Percentiles rank a stretch among this genome's conserved stretches.
Conservation (phyloP, 805 yeast genomes). For the Cyberlindnera galapagoensis region DNA sequence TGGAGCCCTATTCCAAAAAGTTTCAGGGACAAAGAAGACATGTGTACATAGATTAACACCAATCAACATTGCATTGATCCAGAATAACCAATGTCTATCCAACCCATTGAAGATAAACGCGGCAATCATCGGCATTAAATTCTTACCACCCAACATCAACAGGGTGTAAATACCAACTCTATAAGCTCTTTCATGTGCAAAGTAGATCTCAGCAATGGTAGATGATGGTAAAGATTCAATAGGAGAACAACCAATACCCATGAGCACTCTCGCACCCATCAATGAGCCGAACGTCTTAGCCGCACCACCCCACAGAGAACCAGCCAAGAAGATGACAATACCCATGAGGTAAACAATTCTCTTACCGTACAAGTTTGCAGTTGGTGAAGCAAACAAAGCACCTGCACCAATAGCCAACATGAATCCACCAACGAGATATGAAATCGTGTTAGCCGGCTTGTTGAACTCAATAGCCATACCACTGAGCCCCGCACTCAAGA, state of each 20-base stretch:
- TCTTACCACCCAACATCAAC: too few species aligned
- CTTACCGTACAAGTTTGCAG: conserved; percentile 52
- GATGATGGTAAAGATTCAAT: conserved; percentile 55
- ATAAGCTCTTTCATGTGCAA: conserved; percentile 56
- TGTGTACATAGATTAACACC: too few species aligned
- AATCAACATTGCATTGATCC: too few species aligned
- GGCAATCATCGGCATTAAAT: too few species aligned
- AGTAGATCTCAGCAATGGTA: conserved; percentile 55
- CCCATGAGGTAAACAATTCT: conserved; percentile 48
- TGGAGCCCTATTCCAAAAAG: too few species aligned
- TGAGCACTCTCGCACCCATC: conserved; percentile 50
- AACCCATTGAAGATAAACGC: too few species aligned
- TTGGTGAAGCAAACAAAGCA: conserved; percentile 49
- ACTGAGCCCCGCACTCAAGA: conserved; percentile 51
- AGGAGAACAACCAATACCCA: conserved; percentile 57
- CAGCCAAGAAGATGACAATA: conserved; percentile 41
- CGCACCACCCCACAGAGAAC: conserved; percentile 49
- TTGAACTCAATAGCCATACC: conserved; percentile 36
- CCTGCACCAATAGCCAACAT: conserved; percentile 58
- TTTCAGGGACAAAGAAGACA: too few species aligned
- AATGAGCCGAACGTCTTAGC: conserved; percentile 42
- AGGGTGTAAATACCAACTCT: too few species aligned
- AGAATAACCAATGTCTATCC: too few species aligned
- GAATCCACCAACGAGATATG: conserved; percentile 51
- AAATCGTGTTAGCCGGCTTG: conserved; percentile 33